Conservation (phyloP, 495 filamentous ascomycete species). For the Aspergillus homomorphus region DNA sequence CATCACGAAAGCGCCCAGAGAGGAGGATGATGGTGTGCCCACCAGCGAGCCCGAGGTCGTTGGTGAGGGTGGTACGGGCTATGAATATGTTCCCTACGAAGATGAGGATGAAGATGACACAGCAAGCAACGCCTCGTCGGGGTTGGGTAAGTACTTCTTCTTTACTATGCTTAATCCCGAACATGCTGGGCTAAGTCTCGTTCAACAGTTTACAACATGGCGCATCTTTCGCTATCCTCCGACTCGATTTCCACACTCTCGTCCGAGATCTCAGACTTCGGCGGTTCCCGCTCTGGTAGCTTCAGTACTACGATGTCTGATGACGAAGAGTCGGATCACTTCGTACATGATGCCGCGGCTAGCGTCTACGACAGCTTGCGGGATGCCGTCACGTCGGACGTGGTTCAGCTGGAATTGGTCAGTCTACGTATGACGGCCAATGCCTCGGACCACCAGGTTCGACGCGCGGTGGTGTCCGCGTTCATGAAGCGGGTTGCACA, state of each 20-base stretch:
- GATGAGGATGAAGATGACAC: slow-evolving; percentile 51
- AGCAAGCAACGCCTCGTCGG: slow-evolving; percentile 46
- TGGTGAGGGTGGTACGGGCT: slow-evolving; percentile 45
- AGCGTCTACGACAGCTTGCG: slow-evolving; percentile 81
- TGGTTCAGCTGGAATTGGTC: slow-evolving; percentile 85
- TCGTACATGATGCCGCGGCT: slow-evolving; percentile 82
- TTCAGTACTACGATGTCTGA: slow-evolving; percentile 56
- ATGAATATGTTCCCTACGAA: slow-evolving; percentile 48
- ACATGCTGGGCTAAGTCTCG: slow-evolving; percentile 12
- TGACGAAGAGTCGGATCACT: slow-evolving; percentile 60
- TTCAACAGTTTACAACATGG: slow-evolving; percentile 70
- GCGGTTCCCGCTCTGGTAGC: slow-evolving; percentile 46
- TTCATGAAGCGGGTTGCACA: slow-evolving; percentile 79
- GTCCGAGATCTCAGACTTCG: slow-evolving; percentile 44
- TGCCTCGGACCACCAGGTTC: slow-evolving; percentile 82
- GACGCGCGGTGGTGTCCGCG: slow-evolving; percentile 77
- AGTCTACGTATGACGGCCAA: slow-evolving; percentile 84
- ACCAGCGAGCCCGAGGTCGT: slow-evolving; percentile 49
- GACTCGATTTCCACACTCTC: slow-evolving; percentile 77
- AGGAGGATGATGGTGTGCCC: slow-evolving; percentile 41
- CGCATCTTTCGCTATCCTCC: slow-evolving; percentile 63
- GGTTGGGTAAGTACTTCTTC: slow-evolving; percentile 45
- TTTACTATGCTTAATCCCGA: slow-evolving; percentile 31
- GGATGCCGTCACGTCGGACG: slow-evolving; percentile 71
- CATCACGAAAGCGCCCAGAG: slow-evolving; percentile 54